Conservation (phyloP, 2,329 filamentous ascomycete species). For the Fusarium domesticum region DNA sequence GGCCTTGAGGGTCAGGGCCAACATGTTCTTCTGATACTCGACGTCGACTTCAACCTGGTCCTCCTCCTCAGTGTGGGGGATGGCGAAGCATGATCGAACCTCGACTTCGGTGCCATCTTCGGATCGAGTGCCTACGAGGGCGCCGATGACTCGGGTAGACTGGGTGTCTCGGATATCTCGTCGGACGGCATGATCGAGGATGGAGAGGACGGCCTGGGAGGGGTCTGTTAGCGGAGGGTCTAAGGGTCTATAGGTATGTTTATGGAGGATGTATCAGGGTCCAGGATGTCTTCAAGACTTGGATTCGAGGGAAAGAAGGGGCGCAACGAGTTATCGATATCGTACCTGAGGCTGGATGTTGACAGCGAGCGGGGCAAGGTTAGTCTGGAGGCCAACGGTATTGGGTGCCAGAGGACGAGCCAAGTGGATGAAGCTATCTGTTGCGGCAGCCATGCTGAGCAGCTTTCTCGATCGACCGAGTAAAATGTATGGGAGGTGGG, state of each 20-base stretch:
- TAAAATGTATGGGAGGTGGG: constrained; percentile 11
- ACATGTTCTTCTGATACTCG: constrained; percentile 99
- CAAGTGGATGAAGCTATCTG: constrained; percentile 89
- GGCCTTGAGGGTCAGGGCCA: constrained; percentile 88
- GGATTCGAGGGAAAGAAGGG: constrained; percentile 4
- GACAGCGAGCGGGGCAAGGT: constrained; percentile 87
- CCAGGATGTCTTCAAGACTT: background rate
- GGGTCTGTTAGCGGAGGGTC: constrained; percentile 15
- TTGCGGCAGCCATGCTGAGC: constrained; percentile 74
- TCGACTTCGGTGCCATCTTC: constrained; percentile 97
- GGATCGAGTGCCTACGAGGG: constrained; percentile 85
- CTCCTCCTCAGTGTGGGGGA: constrained; percentile 96
- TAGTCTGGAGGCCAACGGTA: constrained; percentile 73
- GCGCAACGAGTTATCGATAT: constrained; percentile 21
- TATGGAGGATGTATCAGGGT: background rate
- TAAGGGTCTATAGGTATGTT: no score
- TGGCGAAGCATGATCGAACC: constrained; percentile 94
- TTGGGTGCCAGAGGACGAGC: constrained; percentile 86
- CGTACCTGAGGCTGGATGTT: constrained; percentile 92
- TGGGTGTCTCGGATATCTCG: constrained; percentile 73
- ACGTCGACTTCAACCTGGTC: constrained; percentile 99
- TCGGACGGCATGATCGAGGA: constrained; percentile 92
- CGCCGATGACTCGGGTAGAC: constrained; percentile 94
- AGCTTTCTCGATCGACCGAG: constrained; percentile 11
- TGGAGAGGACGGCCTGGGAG: constrained; percentile 64